Percentiles rank a stretch among this genome's conserved stretches.
phyloP scores from a whole-genome alignment of 2,329 filamentous ascomycete species.

The Penicillium rolfsii region DNA sequence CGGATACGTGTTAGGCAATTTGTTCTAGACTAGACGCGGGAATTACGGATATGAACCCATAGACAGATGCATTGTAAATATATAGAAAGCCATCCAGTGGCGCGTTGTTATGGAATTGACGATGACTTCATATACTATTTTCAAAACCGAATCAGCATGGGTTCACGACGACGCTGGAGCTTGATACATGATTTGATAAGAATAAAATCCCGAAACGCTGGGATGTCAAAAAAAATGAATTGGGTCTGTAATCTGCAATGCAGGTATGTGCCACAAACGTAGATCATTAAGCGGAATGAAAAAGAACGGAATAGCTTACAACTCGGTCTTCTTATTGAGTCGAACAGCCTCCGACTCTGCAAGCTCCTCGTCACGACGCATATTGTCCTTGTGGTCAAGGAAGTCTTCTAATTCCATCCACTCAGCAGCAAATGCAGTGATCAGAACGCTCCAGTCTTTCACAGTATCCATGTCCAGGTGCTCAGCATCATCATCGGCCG shows the following conservation, averaged over 20 bases:
- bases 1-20: conserved; percentile 51
- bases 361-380: conserved; percentile 13
- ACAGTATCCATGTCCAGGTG: conserved; percentile 80
- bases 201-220: background rate
- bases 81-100: background rate
- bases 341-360: conserved; percentile 23
- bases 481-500: conserved; percentile 76
- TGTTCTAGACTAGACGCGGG: conserved; percentile 26
- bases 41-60: background rate
- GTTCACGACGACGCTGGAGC: background rate
- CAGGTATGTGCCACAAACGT: background rate
- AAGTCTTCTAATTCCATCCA: conserved; percentile 82
- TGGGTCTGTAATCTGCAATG: conserved; percentile 17
- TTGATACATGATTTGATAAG: background rate
- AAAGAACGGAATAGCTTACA: conserved; percentile 42
- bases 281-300: background rate
- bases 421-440: conserved; percentile 82
- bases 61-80: conserved; percentile 12
- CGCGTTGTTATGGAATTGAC: background rate
- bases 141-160: conserved; percentile 3
- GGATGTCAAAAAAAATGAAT: background rate
- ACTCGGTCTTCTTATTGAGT: conserved; percentile 41
- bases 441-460: conserved; percentile 83
- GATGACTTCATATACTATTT: conserved; percentile 5
- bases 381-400: conserved; percentile 37